Percentiles rank a stretch among this genome's conserved stretches.
These are phyloP conservation scores for Fusarium agapanthi DNA, from an alignment of 2,329 filamentous ascomycete species.

Conservation along the genomic window DNA sequence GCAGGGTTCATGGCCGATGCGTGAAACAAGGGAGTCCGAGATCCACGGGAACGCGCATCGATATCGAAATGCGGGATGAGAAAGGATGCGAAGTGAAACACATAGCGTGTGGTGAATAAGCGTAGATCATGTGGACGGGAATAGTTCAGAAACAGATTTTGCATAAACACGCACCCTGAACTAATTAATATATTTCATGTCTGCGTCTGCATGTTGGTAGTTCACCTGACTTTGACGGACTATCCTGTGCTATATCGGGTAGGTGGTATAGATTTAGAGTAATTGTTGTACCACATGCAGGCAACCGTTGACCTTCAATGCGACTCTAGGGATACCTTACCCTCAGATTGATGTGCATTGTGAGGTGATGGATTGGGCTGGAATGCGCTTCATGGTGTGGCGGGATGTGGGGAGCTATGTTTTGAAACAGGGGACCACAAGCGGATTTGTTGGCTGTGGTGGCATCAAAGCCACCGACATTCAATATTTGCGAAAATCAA, in stretches of 20 bases:
- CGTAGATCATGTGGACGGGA: slow-evolving; percentile 24
- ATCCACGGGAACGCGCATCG: slow-evolving; percentile 20
- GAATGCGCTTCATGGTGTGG: background rate
- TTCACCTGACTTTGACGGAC: slow-evolving; percentile 13
- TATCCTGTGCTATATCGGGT: background rate
- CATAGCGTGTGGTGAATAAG: slow-evolving; percentile 11
- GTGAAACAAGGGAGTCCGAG: slow-evolving; percentile 18
- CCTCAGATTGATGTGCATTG: background rate
- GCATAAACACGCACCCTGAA: slow-evolving; percentile 23
- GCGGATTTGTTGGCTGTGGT: slow-evolving; percentile 9
- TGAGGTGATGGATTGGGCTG: background rate
- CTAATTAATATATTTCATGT: background rate
- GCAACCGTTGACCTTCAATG: background rate
- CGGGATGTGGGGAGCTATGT: slow-evolving; percentile 19
- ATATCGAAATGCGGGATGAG: slow-evolving; percentile 29
- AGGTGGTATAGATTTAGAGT: background rate
- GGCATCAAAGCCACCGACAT: background rate
- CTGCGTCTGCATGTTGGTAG: background rate
- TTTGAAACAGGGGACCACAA: slow-evolving; percentile 22
- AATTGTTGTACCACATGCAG: slow-evolving; percentile 2
- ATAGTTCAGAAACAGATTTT: background rate
- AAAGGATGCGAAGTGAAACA: slow-evolving; percentile 25
- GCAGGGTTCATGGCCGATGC: slow-evolving; percentile 17
- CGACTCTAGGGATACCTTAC: background rate
- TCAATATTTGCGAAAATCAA: background rate